Conservation (phyloP, 2,329 filamentous ascomycete genomes). For the Xylariomycetidae sp. region DNA sequence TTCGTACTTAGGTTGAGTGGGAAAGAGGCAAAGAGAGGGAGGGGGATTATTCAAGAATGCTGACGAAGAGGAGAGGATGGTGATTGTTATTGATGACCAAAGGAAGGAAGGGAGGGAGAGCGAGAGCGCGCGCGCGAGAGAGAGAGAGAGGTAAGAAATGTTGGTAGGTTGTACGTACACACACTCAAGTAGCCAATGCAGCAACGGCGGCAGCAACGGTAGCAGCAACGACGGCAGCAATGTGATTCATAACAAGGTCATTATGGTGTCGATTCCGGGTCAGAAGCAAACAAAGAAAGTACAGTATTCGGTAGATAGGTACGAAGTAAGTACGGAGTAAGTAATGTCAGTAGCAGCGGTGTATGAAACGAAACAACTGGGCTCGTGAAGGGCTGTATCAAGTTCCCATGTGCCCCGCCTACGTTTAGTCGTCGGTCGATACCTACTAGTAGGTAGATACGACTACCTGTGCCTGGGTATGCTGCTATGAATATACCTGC, state of each 20-base stretch:
- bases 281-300: slow-evolving; percentile 5
- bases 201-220: too few relatives aligned
- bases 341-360: too few relatives aligned
- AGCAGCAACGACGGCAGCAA: slow-evolving; percentile 12
- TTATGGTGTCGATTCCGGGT: slow-evolving; percentile 10
- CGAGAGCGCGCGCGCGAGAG: too few relatives aligned
- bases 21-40: neutral
- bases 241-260: slow-evolving; percentile 21
- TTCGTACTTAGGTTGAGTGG: slow-evolving; percentile 1
- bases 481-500: too few relatives aligned
- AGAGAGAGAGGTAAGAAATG: slow-evolving; percentile 10
- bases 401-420: too few relatives aligned
- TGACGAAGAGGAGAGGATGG: slow-evolving; percentile 1
- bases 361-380: too few relatives aligned
- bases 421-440: too few relatives aligned
- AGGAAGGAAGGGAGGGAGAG: slow-evolving; percentile 1
- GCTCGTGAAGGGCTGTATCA: too few relatives aligned
- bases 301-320: neutral
- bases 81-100: slow-evolving; percentile 1
- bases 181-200: too few relatives aligned
- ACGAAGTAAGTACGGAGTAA: slow-evolving; percentile 7
- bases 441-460: too few relatives aligned
- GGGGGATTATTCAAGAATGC: slow-evolving; percentile 2
- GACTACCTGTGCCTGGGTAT: too few relatives aligned
- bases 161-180: too few relatives aligned